Evolutionary conservation across 2,329 filamentous ascomycete genomes (phyloP), one percentile per base, ranked within the genome.

Genomic region (Chaetomium sp.): DNA sequence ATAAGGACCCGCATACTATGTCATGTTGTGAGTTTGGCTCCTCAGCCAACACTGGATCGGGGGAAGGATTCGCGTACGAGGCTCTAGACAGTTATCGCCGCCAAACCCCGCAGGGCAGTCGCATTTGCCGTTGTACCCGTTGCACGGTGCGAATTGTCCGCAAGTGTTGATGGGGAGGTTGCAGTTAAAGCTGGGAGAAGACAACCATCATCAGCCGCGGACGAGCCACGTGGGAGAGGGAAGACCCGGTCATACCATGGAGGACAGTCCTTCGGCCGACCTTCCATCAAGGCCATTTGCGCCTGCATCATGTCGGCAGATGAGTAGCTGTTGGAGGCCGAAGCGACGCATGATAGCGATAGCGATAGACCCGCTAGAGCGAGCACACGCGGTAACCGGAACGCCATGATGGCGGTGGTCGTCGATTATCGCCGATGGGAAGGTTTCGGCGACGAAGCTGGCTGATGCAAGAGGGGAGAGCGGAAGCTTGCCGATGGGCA

Each of bases 131-230:
- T 92, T 96, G 74, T 88, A 93, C 73, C 90, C 87, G 77, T 95
- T 96, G 78, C 95, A 99, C 38, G 87, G 84, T 42, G 93, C 90
- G 75, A 90, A 99, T 79, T 99, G 95, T 68, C 91, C 88, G 77
- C 95, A 99, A 68, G 87, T 88, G 77, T 97, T 96, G 68, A 91
- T 92, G 31, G 95, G 93, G 19, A 99, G 86, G 65, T 97, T 90
- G 80, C 95, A 99, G 85, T 99, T 98, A 84, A 99, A 99, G 82
- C 95, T 94, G 69, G 72, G 73, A 57, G 62, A 47, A 49, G 49
- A 57, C 1, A 45, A 31, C 58, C 9, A 49, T 70, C 21, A 21
- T 57, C 42, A 73, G 72, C 35, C 13, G 10, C 31, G 19, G 50
- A 7, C 16, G 23, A 19, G 38, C 19, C 3, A 49, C 13, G n/a